Conservation (phyloP, 2,329 filamentous ascomycete genomes). For the Fusarium pseudoanthophilum region DNA sequence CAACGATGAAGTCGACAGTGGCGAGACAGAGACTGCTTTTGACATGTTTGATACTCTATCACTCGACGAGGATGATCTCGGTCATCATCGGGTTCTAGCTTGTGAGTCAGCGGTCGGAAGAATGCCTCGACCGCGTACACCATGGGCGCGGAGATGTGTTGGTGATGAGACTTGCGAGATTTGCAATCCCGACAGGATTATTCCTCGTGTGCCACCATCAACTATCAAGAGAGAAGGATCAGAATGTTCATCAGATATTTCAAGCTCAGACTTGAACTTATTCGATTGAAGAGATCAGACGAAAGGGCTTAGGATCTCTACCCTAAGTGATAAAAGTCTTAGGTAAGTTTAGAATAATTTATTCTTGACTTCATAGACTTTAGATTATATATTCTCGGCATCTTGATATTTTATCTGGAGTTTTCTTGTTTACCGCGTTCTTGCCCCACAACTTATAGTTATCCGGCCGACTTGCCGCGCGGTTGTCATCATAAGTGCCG, state of each 20-base stretch:
- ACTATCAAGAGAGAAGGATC: not conserved
- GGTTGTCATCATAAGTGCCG: not conserved
- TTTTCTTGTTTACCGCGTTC: not conserved
- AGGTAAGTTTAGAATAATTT: no score
- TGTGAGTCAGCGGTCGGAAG: not conserved
- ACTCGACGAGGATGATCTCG: not conserved
- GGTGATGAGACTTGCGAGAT: not conserved
- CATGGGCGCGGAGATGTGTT: not conserved
- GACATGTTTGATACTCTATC: conserved; percentile 1
- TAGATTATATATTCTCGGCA: not conserved
- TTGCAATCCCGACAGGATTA: not conserved
- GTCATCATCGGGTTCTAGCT: not conserved
- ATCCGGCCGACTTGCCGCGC: conserved; percentile 1
- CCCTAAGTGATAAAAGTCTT: not conserved
- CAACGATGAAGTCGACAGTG: not conserved
- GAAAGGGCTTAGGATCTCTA: not conserved
- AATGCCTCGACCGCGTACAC: not conserved
- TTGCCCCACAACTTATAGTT: no score
- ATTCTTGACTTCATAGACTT: no score
- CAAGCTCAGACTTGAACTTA: not conserved
- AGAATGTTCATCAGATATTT: not conserved
- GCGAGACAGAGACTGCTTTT: not conserved
- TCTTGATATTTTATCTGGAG: accelerated
- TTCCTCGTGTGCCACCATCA: not conserved
- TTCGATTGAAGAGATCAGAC: not conserved